Conservation (phyloP, 768 basidiomycete genomes). For the Rhodotorula babjevae region DNA sequence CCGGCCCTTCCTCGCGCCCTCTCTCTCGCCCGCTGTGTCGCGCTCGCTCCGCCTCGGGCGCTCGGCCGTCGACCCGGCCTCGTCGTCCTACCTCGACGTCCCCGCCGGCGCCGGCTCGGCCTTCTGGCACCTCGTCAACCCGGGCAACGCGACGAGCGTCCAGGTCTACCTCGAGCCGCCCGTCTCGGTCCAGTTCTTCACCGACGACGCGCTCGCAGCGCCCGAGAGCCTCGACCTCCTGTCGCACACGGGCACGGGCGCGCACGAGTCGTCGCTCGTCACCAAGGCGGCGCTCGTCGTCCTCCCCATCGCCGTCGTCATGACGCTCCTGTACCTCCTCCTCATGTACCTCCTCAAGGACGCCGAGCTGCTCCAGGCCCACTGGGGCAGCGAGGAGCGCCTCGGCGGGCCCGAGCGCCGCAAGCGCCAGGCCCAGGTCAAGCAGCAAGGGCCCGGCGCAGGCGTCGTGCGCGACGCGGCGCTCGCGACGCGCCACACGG, state of each 20-base stretch:
- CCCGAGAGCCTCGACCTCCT: constrained; percentile 15
- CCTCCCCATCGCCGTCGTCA: constrained; percentile 75
- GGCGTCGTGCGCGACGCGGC: constrained; percentile 52
- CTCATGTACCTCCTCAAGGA: constrained; percentile 84
- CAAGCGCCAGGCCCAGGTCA: constrained; percentile 48
- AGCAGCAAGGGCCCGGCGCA: constrained; percentile 6
- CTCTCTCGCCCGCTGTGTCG: constrained; percentile 18
- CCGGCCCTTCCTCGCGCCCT: constrained; percentile 33
- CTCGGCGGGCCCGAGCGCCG: constrained; percentile 27
- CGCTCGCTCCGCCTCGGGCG: constrained; percentile 14
- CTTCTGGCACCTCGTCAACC: constrained; percentile 75
- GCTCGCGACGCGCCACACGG: constrained; percentile 65
- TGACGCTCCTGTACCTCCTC: constrained; percentile 65
- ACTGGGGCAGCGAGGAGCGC: constrained; percentile 51
- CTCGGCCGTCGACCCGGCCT: constrained; percentile 34
- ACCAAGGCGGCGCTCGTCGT: constrained; percentile 60
- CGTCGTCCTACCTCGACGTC: constrained; percentile 51
- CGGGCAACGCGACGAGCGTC: constrained; percentile 59
- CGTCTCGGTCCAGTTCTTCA: constrained; percentile 63
- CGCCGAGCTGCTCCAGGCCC: constrained; percentile 81
- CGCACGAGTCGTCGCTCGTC: constrained; percentile 46
- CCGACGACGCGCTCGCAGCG: constrained; percentile 26
- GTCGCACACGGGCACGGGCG: neutral
- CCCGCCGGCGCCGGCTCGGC: constrained; percentile 41
- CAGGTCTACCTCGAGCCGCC: constrained; percentile 79